Base-by-base conservation (phyloP, 495 filamentous ascomycete genomes). In the Cercophora samala region DNA sequence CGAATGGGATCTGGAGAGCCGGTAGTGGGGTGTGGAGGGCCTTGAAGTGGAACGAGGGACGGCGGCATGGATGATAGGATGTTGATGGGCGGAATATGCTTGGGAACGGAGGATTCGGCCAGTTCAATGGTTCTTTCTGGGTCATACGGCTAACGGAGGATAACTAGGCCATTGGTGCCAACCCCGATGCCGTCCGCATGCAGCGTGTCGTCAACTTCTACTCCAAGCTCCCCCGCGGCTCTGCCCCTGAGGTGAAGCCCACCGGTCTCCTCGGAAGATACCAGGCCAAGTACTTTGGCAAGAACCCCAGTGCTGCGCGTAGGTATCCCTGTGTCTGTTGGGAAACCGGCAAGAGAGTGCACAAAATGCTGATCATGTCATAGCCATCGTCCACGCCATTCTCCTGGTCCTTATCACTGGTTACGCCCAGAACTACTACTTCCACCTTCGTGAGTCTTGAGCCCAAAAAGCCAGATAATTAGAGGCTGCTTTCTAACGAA, bases 341-440 rank as follows among this genome's bases (percentile, higher is more conserved):
- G 18, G 17, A 18, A 56, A 21, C 21, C 13, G 19, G 2, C 1
- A 21, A 21, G 46, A 8, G n/a, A 1, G 24, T 64, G 25, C 8
- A 21, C 2, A 11, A 15, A 42, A 26, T 66, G 62, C 73, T 75
- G 56, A 78, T 64, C 60, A 76, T 72, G 17, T 42, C 68, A 72
- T 72, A 99, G 95, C 95, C 67, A 81, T 98, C 70, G 83, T 92
- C 68, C 95, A 99, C 79, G 85, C 89, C 70, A 93, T 99, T 73
- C 88, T 81, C 63, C 82, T 82, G 70, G 79, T 99, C 60, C 78
- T 94, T 67, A 77, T 86, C 65, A 72, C 97, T 67, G 93, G 93
- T 70, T 99, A 99, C 82, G 90, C 90, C 69, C 90, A 97, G 82
- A 90, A 95, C 80, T 99, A 99, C 89, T 98, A 99, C 86, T 98